Evolutionary conservation across 164 flowering plant genomes (phyloP), one percentile per base, ranked within the genome.

Genomic region (Pachysandra terminalis): DNA sequence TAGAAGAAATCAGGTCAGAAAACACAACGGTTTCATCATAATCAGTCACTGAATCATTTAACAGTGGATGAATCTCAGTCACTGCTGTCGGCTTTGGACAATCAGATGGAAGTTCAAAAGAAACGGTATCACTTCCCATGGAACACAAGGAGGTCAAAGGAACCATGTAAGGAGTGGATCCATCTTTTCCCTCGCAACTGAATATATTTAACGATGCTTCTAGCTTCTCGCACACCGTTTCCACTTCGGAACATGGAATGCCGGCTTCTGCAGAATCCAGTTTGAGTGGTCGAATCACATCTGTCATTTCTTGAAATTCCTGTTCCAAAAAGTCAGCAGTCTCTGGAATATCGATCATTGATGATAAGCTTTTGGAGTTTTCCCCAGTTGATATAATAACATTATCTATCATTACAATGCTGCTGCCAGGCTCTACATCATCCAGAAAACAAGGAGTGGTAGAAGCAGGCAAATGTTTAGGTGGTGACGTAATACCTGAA

Each of bases 271-370:
- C 67, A 17, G 56, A 60, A 67, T 70, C 69, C 51, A 17, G 54
- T 68, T 74, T 82, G 71, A 35, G 68, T 6, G 68, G 62, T n/a
- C 59, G 69, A 66, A 63, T 66, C 75, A 69, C 73, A 70, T 66
- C 63, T 26, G 19, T 45, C 59, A 26, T 41, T 66, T 66, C 78
- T 10, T 69, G 58, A 22, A 27, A 28, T 21, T 65, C 73, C 59
- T 64, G 73, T 57, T 75, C 79, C 48, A 27, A 19, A 32, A 69
- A 48, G 61, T 71, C 63, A 63, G 15, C 9, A 37, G 53, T 21
- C 51, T 69, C 68, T 45, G 69, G 76, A 61, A 10, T 45, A 71
- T 67, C 76, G 25, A n/a, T 60, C 25, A 45, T 28, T 16, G 72
- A 37, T 59, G 57, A 37, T 61, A 54, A 54, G 41, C 12, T 48